Evolutionary conservation across 352 stramenopile species (phyloP), one percentile per base, ranked within the genome.

Genomic region (Phytophthora boehmeriae): DNA sequence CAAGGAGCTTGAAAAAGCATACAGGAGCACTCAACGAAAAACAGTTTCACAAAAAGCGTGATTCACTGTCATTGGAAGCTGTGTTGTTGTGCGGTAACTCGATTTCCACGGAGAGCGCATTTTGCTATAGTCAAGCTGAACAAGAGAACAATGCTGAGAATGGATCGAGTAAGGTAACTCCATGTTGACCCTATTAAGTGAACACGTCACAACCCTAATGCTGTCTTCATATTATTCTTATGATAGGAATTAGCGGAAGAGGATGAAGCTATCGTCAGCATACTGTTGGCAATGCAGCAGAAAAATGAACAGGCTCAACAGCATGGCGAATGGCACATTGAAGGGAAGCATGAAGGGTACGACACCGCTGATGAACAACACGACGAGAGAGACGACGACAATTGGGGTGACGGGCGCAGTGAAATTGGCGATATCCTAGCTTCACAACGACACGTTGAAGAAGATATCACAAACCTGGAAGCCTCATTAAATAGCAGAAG

Each of bases 341-440:
- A 70, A 54, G 54, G 68, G 9, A 56, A 62, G 22, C 39, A 54
- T 32, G 59, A 70, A 1, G 42, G 38, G 11, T 69, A 73, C 34
- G 38, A 56, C 10, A 63, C 64, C 8, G 35, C 59, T 8, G 39
- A 71, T 5, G 61, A 73, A 1, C 38, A 47, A 38, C 42, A 72
- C 10, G 59, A 71, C 16, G 66, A 75, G 2, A 55, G 60, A n/a
- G 53, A 70, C 16, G 45, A 70, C 16, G 45, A 75, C 27, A 64
- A 71, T 28, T 69, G 55, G n/a, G 36, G n/a, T 11, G 35, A 60
- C 66, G 36, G 25, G 16, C 39, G 76, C 44, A 59, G 76, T 30
- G 85, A 94, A 55, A 89, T 91, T 46, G 46, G 58, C 2, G 82
- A 90, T 35, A 94, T 94, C 34, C 61, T 94, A 23, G 77, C 80